These are phyloP conservation scores for Rhododendron vialii DNA, from an alignment of 148 eudicot genomes.

Conservation along the genomic window DNA sequence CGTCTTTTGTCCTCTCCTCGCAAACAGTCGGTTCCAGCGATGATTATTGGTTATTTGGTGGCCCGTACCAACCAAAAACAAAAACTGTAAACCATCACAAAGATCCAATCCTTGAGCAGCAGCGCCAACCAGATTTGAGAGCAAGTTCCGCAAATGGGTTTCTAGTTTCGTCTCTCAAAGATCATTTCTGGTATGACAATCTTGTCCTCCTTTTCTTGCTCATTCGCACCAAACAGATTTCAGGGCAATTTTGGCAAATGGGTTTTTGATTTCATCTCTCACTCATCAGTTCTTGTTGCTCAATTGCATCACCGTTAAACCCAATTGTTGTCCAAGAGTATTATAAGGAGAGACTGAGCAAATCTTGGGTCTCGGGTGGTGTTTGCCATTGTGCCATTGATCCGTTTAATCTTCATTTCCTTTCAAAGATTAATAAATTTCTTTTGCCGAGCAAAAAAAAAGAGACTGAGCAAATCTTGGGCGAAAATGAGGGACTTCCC, in stretches of 20 bases:
- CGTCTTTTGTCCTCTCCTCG: background rate
- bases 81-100: background rate
- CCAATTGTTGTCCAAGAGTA: background rate
- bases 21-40: background rate
- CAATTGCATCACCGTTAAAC: background rate
- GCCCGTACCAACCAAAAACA: background rate
- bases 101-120: background rate
- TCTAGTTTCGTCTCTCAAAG: constrained; percentile 10
- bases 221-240: background rate
- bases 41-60: background rate
- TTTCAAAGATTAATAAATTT: too few relatives aligned
- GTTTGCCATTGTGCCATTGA: background rate
- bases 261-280: constrained; percentile 20
- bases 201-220: background rate
- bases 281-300: constrained; percentile 11
- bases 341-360: background rate
- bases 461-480: constrained; percentile 4
- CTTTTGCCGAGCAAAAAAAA: too few relatives aligned
- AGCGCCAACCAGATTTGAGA: background rate
- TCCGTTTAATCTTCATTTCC: background rate
- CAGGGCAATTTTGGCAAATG: background rate
- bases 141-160: constrained; percentile 12
- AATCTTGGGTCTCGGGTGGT: background rate
- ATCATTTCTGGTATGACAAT: constrained; percentile 4
- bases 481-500: constrained; percentile 51